Evolutionary conservation across 768 basidiomycete genomes (phyloP).

Genomic region (Trichaptum fuscoviolaceum): DNA sequence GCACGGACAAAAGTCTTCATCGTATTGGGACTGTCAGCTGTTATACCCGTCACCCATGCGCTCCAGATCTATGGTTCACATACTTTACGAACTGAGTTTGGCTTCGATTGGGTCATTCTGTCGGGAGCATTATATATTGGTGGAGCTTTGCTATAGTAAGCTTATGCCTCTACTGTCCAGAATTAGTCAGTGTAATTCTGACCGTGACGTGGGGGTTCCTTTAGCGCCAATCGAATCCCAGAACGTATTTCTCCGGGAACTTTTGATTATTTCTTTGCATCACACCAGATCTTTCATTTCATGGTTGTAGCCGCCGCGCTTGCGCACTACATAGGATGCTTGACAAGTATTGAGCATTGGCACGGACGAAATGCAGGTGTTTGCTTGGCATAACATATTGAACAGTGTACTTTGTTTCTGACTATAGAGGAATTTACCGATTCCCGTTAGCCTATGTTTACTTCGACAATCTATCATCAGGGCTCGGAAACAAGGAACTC

Average conservation of each 20-base stretch:
- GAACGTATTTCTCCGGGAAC: slow-evolving; percentile 69
- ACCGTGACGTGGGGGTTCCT: slow-evolving; percentile 16
- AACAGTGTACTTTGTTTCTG: too few relatives aligned
- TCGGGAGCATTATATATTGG: slow-evolving; percentile 72
- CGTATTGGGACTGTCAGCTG: slow-evolving; percentile 63
- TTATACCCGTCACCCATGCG: slow-evolving; percentile 66
- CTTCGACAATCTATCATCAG: too few relatives aligned
- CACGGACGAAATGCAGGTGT: slow-evolving; percentile 25
- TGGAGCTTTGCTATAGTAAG: slow-evolving; percentile 82
- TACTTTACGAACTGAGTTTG: slow-evolving; percentile 55
- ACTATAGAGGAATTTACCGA: too few relatives aligned
- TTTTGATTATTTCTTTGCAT: slow-evolving; percentile 75
- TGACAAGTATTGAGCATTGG: slow-evolving; percentile 55
- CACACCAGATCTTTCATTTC: slow-evolving; percentile 88
- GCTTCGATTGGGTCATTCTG: slow-evolving; percentile 61
- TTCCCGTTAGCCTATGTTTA: too few relatives aligned
- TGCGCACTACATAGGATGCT: slow-evolving; percentile 55
- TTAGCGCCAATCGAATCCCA: slow-evolving; percentile 78
- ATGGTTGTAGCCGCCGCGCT: slow-evolving; percentile 71
- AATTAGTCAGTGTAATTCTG: slow-evolving; percentile 15
- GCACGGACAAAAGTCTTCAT: slow-evolving; percentile 78
- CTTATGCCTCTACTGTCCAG: slow-evolving; percentile 25
- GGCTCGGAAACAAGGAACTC: too few relatives aligned
- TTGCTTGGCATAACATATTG: neutral
- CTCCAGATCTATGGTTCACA: slow-evolving; percentile 51